phyloP scores from a whole-genome alignment of 129 eudicot species.

The Tanacetum coccineum region DNA sequence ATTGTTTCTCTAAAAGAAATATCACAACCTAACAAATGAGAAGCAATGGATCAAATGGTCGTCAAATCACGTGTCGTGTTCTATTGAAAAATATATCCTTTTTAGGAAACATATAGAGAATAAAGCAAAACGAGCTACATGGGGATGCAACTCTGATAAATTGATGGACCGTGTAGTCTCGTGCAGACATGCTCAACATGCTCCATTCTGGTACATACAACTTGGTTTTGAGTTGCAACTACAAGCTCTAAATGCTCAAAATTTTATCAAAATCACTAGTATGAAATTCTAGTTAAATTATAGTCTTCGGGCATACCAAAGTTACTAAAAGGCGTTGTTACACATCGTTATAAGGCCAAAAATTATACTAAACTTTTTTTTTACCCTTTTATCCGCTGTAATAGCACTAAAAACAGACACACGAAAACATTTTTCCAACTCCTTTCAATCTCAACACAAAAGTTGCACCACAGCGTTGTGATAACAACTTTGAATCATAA shows the following conservation, averaged over 20 bases:
- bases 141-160: conserved; percentile 27
- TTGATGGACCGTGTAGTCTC: conserved; percentile 27
- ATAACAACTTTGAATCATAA: too few relatives aligned
- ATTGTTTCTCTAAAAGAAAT: conserved; percentile 24
- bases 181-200: conserved; percentile 25
- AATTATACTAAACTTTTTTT: too few relatives aligned
- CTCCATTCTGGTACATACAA: conserved; percentile 7
- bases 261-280: not conserved
- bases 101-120: conserved; percentile 18
- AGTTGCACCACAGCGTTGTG: too few relatives aligned
- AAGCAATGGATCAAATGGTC: conserved; percentile 27
- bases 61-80: conserved; percentile 29
- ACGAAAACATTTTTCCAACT: too few relatives aligned
- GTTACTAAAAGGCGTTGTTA: too few relatives aligned
- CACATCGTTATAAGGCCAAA: too few relatives aligned
- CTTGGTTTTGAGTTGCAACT: not conserved
- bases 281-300: not conserved
- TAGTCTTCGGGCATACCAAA: too few relatives aligned
- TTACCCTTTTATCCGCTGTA: too few relatives aligned
- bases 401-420: too few relatives aligned
- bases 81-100: conserved; percentile 2
- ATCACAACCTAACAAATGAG: conserved; percentile 25
- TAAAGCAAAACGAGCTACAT: conserved; percentile 20
- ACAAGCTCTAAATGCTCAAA: not conserved
- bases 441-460: too few relatives aligned